phyloP scores from a whole-genome alignment of 2,329 filamentous ascomycete species.

The Alternaria sp. region DNA sequence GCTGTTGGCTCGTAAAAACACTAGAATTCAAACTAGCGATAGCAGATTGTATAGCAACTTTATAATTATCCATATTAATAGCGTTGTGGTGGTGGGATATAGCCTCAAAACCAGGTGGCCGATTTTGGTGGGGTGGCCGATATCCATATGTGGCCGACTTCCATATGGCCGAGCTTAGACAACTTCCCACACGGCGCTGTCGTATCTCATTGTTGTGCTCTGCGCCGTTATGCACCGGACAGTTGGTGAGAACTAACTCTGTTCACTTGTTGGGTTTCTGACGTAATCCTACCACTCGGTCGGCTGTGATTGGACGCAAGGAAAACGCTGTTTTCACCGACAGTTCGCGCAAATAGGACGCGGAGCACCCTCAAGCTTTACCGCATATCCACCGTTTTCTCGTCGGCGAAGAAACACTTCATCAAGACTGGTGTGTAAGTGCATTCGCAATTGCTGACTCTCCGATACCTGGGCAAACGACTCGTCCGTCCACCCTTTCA shows the following conservation, averaged over 20 bases:
- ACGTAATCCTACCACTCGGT: conserved; percentile 13
- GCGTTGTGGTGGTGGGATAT: too few relatives aligned
- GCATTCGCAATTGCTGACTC: conserved; percentile 8
- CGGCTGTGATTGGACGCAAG: conserved; percentile 12
- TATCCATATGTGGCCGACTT: too few relatives aligned
- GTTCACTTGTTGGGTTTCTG: conserved; percentile 5
- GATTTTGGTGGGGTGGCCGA: too few relatives aligned
- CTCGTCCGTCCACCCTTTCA: background rate
- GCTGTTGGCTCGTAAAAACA: too few relatives aligned
- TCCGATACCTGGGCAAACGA: conserved; percentile 1
- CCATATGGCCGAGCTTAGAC: too few relatives aligned
- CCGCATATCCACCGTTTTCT: conserved; percentile 1
- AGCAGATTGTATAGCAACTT: too few relatives aligned
- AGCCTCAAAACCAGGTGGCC: too few relatives aligned
- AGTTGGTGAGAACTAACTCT: conserved; percentile 5
- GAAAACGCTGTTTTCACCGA: conserved; percentile 20
- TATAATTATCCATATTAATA: too few relatives aligned
- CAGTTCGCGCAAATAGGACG: conserved; percentile 17
- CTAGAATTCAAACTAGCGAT: too few relatives aligned
- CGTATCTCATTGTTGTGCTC: background rate
- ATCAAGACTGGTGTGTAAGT: conserved; percentile 12
- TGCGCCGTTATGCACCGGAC: background rate
- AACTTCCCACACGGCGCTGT: background rate
- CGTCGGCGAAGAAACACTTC: background rate
- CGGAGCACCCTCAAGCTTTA: conserved; percentile 11